Evolutionary conservation across 2,329 filamentous ascomycete species (phyloP).

Genomic region (Blastomyces gilchristii): DNA sequence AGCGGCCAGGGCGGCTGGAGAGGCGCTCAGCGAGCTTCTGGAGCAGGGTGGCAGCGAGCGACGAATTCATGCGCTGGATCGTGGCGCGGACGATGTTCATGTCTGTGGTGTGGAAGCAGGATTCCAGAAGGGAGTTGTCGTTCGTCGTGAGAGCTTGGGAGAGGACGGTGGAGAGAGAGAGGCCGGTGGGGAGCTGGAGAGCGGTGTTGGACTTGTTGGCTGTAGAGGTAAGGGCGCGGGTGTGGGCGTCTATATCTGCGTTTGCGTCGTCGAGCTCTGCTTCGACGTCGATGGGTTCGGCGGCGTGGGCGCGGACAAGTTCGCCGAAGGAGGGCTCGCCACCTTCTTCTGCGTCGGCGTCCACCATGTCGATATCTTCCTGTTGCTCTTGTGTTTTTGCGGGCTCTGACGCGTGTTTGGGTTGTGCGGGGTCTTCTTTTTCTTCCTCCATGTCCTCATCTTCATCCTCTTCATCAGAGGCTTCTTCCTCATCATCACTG

Average conservation of each 20-base stretch:
- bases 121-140: constrained; percentile 80
- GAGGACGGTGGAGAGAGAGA: constrained; percentile 84
- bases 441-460: constrained; percentile 12
- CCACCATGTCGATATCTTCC: constrained; percentile 28
- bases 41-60: constrained; percentile 67
- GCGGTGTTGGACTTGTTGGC: constrained; percentile 32
- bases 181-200: constrained; percentile 54
- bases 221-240: constrained; percentile 28
- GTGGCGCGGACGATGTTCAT: constrained; percentile 70
- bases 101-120: constrained; percentile 75
- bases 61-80: constrained; percentile 79
- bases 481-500: constrained; percentile 19
- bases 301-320: constrained; percentile 58
- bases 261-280: constrained; percentile 38
- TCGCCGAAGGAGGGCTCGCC: constrained; percentile 74
- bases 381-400: constrained; percentile 4
- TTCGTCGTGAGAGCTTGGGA: constrained; percentile 88
- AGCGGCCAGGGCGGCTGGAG: constrained; percentile 75
- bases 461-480: constrained; percentile 13
- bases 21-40: constrained; percentile 78
- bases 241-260: constrained; percentile 32
- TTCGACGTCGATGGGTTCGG: constrained; percentile 65
- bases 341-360: constrained; percentile 33
- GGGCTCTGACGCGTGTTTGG: constrained; percentile 15
- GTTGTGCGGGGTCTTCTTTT: constrained; percentile 11